These are phyloP conservation scores for Leccinum boreale DNA, from an alignment of 768 basidiomycete genomes.

Conservation along the genomic window DNA sequence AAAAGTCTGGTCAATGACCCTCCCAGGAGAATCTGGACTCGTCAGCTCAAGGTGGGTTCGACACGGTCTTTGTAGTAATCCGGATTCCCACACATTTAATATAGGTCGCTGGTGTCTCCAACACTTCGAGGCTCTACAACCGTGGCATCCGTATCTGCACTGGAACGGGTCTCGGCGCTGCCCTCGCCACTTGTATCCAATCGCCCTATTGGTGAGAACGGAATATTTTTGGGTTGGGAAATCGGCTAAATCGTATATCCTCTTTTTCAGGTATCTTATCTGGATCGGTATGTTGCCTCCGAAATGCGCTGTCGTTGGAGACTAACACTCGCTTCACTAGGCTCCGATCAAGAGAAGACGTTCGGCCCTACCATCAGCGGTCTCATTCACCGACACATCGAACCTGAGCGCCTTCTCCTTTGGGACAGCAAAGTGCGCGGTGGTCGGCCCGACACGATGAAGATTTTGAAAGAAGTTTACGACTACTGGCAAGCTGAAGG, in stretches of 20 bases:
- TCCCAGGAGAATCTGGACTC: constrained; percentile 72
- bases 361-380: constrained; percentile 78
- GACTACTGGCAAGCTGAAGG: constrained; percentile 71
- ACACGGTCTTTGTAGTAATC: neutral
- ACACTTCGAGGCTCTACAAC: constrained; percentile 76
- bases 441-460: constrained; percentile 76
- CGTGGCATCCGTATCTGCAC: constrained; percentile 81
- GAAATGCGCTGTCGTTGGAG: neutral
- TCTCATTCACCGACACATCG: constrained; percentile 67
- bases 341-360: constrained; percentile 80
- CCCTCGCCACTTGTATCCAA: constrained; percentile 76
- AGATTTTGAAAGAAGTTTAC: constrained; percentile 67
- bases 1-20: constrained; percentile 65
- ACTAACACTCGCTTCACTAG: constrained; percentile 37
- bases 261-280: constrained; percentile 59
- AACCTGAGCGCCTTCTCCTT: constrained; percentile 67
- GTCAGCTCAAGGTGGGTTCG: constrained; percentile 63
- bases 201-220: constrained; percentile 60
- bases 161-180: constrained; percentile 78
- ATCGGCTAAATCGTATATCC: constrained; percentile 1
- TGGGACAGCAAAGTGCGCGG: constrained; percentile 78
- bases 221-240: neutral
- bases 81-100: constrained; percentile 8
- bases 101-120: constrained; percentile 78
- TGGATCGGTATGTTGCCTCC: constrained; percentile 56